phyloP scores from a whole-genome alignment of 352 stramenopile genomes.

The Phytophthora chlamydospora region DNA sequence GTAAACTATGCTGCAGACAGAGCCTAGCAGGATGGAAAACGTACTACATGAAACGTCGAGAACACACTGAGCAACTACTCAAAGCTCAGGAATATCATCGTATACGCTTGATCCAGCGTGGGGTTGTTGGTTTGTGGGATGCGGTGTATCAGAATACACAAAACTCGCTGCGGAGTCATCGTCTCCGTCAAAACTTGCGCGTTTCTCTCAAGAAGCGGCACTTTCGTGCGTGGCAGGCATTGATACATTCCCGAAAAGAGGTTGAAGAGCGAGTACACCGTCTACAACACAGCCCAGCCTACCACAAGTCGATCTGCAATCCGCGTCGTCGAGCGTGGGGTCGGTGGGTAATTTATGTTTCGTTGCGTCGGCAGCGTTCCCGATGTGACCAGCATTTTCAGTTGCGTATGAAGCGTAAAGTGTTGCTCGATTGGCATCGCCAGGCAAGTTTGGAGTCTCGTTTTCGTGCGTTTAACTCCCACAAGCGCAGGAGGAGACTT shows the following conservation, averaged over 20 bases:
- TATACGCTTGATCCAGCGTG: slow-evolving; percentile 26
- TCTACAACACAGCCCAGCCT: slow-evolving; percentile 14
- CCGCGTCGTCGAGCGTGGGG: slow-evolving; percentile 34
- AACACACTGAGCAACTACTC: slow-evolving; percentile 1
- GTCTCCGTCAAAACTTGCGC: slow-evolving; percentile 31
- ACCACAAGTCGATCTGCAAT: slow-evolving; percentile 37
- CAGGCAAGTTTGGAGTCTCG: slow-evolving; percentile 12
- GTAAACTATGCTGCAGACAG: slow-evolving; percentile 14
- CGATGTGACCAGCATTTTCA: slow-evolving; percentile 10
- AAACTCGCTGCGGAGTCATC: slow-evolving; percentile 20
- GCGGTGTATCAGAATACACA: slow-evolving; percentile 33
- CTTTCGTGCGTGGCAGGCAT: slow-evolving; percentile 33
- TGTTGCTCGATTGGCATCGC: slow-evolving; percentile 23
- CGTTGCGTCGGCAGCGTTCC: slow-evolving; percentile 10
- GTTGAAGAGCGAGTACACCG: neutral
- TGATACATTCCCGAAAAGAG: slow-evolving; percentile 1
- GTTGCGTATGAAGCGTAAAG: slow-evolving; percentile 14
- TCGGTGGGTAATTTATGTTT: slow-evolving; percentile 28
- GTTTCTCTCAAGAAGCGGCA: slow-evolving; percentile 22
- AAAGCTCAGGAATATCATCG: slow-evolving; percentile 23
- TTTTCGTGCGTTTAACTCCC: neutral
- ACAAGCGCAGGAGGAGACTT: slow-evolving; percentile 4
- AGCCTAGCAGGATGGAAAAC: slow-evolving; percentile 26
- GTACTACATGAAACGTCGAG: slow-evolving; percentile 10
- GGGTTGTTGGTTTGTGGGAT: slow-evolving; percentile 25